Evolutionary conservation across 2,329 filamentous ascomycete genomes (phyloP).

Genomic region (Nothophaeocryptopus gaeumannii): DNA sequence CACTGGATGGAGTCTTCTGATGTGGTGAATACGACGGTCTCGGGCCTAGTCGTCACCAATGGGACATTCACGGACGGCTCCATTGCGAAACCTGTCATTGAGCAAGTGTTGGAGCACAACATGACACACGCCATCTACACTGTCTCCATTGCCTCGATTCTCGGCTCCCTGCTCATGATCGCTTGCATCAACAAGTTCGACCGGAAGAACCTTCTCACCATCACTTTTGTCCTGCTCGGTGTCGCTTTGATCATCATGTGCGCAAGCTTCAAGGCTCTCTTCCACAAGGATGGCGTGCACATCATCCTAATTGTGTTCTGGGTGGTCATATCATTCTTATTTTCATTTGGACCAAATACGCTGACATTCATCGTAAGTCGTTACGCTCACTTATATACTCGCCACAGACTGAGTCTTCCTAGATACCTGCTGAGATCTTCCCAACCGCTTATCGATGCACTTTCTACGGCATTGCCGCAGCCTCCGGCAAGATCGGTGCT

Average conservation of each 20-base stretch:
- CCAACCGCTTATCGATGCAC: slow-evolving; percentile 55
- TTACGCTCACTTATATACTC: slow-evolving; percentile 6
- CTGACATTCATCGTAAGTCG: slow-evolving; percentile 21
- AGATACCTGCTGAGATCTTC: slow-evolving; percentile 56
- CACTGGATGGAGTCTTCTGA: slow-evolving; percentile 16
- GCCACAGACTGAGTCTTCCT: slow-evolving; percentile 41
- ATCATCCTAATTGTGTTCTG: slow-evolving; percentile 42
- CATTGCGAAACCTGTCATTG: slow-evolving; percentile 13
- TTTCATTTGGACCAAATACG: slow-evolving; percentile 46
- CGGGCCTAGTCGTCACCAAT: neutral
- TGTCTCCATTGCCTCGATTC: slow-evolving; percentile 39
- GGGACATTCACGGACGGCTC: neutral
- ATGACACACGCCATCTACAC: slow-evolving; percentile 24
- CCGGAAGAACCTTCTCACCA: slow-evolving; percentile 44
- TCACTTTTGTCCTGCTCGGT: slow-evolving; percentile 43
- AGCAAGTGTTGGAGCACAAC: slow-evolving; percentile 18
- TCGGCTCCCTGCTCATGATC: slow-evolving; percentile 44
- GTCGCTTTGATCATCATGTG: slow-evolving; percentile 45
- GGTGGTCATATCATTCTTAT: slow-evolving; percentile 46
- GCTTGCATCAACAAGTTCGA: slow-evolving; percentile 40
- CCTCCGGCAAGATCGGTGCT: slow-evolving; percentile 53
- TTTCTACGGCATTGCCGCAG: slow-evolving; percentile 55
- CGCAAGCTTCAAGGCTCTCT: slow-evolving; percentile 40
- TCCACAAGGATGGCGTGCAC: slow-evolving; percentile 34
- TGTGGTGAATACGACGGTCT: slow-evolving; percentile 5